Percentiles rank a stretch among this genome's conserved stretches.
Evolutionary conservation across 768 basidiomycete genomes (phyloP).

Genomic region (Rhodosporidiobolus odoratus): DNA sequence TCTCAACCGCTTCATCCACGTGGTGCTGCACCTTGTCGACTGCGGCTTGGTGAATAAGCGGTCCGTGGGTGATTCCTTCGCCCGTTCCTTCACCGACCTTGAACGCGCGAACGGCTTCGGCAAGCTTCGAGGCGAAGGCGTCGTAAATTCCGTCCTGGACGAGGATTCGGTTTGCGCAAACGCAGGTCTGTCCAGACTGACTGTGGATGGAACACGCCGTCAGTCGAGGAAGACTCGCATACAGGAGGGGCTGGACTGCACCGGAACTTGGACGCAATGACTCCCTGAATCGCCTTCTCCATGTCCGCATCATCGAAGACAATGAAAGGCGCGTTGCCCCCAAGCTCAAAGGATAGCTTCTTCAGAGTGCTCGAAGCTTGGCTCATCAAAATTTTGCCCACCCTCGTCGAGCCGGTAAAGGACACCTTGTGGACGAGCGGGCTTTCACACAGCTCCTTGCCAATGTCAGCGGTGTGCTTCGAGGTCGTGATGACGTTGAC

Average conservation of each 20-base stretch:
- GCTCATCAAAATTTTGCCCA: constrained; percentile 49
- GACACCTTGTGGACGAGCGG: constrained; percentile 79
- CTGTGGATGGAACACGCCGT: not conserved
- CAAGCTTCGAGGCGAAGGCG: constrained; percentile 80
- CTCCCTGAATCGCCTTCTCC: constrained; percentile 81
- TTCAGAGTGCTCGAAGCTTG: constrained; percentile 46
- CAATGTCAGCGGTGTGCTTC: constrained; percentile 77
- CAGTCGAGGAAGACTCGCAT: not conserved
- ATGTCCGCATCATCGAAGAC: constrained; percentile 93
- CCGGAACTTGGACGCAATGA: constrained; percentile 46
- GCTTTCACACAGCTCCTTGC: constrained; percentile 89
- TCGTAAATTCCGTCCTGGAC: constrained; percentile 81
- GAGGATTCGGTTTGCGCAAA: constrained; percentile 85
- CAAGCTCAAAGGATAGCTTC: constrained; percentile 60
- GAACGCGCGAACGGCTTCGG: constrained; percentile 55
- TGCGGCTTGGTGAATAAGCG: constrained; percentile 80
- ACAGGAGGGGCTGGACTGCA: not conserved
- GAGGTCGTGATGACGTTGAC: constrained; percentile 89
- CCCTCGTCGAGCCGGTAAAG: constrained; percentile 45
- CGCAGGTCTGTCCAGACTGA: constrained; percentile 41
- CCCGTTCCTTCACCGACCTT: constrained; percentile 82
- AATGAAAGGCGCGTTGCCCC: constrained; percentile 93
- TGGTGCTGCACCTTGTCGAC: constrained; percentile 79
- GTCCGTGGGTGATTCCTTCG: constrained; percentile 67
- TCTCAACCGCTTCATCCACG: constrained; percentile 76